Base-by-base conservation (phyloP, 495 filamentous ascomycete genomes). In the Talaromyces borbonicus region DNA sequence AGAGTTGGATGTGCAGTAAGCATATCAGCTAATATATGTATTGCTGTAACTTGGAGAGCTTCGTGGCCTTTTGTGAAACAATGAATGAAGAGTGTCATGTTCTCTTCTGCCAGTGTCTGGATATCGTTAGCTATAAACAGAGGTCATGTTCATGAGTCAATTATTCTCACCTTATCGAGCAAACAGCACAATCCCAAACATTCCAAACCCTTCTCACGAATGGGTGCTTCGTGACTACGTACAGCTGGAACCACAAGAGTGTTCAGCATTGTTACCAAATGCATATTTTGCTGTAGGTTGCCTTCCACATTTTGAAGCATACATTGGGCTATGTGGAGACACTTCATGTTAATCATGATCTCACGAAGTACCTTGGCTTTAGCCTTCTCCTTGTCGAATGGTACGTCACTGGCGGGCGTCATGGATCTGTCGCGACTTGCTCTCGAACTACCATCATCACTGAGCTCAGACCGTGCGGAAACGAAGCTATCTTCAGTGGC, bases 311-410 rank as follows among this genome's bases (percentile, higher is more conserved):
- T 92, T 58, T 93, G 79, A 32, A 99, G 73, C 89, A 95, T 95
- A 71, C 87, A 97, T 55, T 93, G 88, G 18, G 93, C 89, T 53
- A 99, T 95, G 56, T 96, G 87, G 27, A 99, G 74, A 66, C 92
- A 96, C 61, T 97, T 96, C 79, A 95, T 87, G 68, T 97, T 96
- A 55, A 97, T 83, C 70, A 94, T 79, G 58, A 97, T 89, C 60
- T 95, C 88, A 46, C 75, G 76, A 47, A 96, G 74, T 2, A 87
- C 81, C 63, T 90, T 95, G 9, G 77, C 76, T 57, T 88, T 83
- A 6, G 81, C 81, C 41, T 84, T 81, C 53, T 87, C 85, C 53
- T 83, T 83, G 38, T 75, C 78, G 41, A 78, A 70, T 5, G 63
- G 63, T 3, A 55, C 55, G 18, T 74, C 73, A 4, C 66, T 61